phyloP scores from a whole-genome alignment of 2,329 filamentous ascomycete species.

The Colletotrichum australisinense region DNA sequence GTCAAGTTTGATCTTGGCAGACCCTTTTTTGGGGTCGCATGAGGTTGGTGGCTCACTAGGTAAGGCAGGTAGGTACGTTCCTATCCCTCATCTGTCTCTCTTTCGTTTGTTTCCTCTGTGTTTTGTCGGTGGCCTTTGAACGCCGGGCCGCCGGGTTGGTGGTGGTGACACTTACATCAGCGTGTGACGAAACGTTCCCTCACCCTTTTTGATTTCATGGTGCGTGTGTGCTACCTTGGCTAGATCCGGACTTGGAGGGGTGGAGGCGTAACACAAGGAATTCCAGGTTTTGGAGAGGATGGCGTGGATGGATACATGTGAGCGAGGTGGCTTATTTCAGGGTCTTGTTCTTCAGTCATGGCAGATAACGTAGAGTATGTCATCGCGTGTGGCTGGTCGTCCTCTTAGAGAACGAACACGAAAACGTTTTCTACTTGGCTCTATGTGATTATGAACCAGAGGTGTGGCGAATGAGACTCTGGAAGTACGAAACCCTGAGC shows the following conservation, averaged over 20 bases:
- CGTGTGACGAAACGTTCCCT: slow-evolving; percentile 1
- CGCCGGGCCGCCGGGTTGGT: not conserved
- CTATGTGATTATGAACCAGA: not conserved
- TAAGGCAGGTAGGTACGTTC: not conserved
- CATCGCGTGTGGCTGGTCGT: no score
- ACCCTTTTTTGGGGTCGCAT: not conserved
- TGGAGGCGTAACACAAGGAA: no score
- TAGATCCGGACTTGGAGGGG: not conserved
- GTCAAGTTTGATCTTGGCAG: not conserved
- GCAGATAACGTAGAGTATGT: no score
- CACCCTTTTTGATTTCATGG: not conserved
- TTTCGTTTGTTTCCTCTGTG: not conserved
- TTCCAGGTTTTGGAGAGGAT: no score
- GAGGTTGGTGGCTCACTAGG: not conserved
- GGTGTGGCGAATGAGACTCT: slow-evolving; percentile 1
- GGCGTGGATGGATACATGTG: no score
- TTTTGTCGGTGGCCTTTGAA: not conserved
- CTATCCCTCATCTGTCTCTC: not conserved
- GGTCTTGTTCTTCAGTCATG: no score
- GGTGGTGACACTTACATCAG: not conserved
- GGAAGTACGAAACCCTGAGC: not conserved
- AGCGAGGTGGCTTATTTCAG: no score
- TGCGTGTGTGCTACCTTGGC: no score
- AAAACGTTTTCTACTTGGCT: no score
- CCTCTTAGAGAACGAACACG: no score